Evolutionary conservation across 805 yeast species (phyloP), one percentile per base, ranked within the genome.

Genomic region (Starmerella apis): DNA sequence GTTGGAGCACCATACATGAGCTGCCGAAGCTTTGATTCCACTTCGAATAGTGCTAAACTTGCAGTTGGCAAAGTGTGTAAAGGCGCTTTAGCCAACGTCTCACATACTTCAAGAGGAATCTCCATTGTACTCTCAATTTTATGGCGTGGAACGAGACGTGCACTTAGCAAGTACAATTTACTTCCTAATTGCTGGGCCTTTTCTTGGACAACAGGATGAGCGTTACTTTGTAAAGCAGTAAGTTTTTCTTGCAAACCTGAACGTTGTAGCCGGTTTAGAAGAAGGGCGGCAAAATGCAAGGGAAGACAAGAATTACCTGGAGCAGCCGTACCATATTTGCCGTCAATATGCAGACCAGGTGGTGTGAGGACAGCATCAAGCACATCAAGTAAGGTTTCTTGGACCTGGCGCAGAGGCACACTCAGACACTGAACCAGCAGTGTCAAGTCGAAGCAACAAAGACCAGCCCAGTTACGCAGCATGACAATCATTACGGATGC

Each of bases 391-490:
- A 88, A 62, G 25, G 79, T 75, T 31, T 77, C 80, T 36, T 85
- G 75, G 22, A 66, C 52, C 1, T 71, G 63, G 1, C 77, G 70
- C 10, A 78, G 22, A 6, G 63, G 62, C 8, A 60, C 47, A 4
- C 47, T 44, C 45, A 60, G 41, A 43, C 62, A 60, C 31, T 56
- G 47, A 13, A 57, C 52, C 10, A 60, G 51, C 25, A 50, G 74
- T n/a, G 78, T 79, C 47, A 74, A 71, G n/a, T 69, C 65, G 38
- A 92, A 68, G 61, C 87, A 81, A 38, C 71, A 65, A 2, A 87
- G 60, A 0, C 98, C 99, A 11, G 83, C 72, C 78, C 90, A 81
- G 30, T 79, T 73, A 53, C 85, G 83, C 44, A 90, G 65, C 22
- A 85, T 67, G 3, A 75, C 63, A 0, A 83, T 67, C 2, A 90